Base-by-base conservation (phyloP, 1,139 yeast species). In the Debaryomycetaceae sp. region DNA sequence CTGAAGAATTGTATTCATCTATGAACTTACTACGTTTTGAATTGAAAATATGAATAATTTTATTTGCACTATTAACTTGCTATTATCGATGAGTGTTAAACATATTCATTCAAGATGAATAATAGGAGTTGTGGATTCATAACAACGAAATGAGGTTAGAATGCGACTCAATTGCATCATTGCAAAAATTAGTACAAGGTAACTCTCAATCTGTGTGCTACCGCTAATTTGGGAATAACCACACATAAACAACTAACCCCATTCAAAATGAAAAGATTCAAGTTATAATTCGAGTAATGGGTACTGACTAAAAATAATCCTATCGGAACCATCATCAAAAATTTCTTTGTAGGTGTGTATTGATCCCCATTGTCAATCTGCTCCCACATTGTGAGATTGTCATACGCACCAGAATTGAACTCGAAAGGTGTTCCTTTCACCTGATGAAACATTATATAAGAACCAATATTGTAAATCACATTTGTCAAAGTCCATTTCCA, bases 371-470 rank as follows among this genome's bases (percentile, higher is more conserved):
- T 85, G 65, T 93, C 97, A 52, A 93, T 85, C 67, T 93, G 99
- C 66, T 93, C 99, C 99, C 99, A 93, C 97, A 93, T 88, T 27
- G 97, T 93, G 57, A 93, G 76, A 60, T 89, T 85, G 63, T 93
- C 99, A 65, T 87, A 93, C 0, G 98, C 98, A 38, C 99, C 99
- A 36, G 89, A 85, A 62, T 91, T 93, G 70, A 91, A 90, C 56
- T 93, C 99, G 64, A 93, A 93, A 1, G 99, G 99, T 3, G 96
- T 89, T 33, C 99, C 99, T 59, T 91, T 93, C 42, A 93, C 89
- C 63, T 88, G 87, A 65, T 93, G 99, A 65, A 93, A 93, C 98
- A 93, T 93, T 53, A 93, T 81, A 62, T 90, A 91, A 3, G 95
- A 85, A 3, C 98, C 98, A 52, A 87, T 80, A 48, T 87, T 93